Conservation (phyloP, 306 rosid species). For the Cyclanthera cordifolia region DNA sequence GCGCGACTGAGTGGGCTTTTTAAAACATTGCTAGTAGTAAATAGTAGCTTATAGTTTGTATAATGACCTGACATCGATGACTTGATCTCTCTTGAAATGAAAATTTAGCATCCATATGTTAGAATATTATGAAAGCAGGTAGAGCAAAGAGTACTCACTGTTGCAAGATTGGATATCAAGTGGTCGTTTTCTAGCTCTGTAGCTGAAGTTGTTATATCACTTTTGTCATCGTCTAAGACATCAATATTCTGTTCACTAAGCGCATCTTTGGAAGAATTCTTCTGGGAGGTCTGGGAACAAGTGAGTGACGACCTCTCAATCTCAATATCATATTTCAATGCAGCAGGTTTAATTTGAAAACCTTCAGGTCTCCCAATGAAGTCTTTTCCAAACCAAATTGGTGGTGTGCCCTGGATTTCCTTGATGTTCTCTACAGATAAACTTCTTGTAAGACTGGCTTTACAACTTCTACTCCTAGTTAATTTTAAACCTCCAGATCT, state of each 20-base stretch:
- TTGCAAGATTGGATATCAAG: conserved; percentile 18
- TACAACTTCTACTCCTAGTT: conserved; percentile 69
- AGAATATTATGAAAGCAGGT: neutral
- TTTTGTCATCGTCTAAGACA: conserved; percentile 25
- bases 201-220: conserved; percentile 17
- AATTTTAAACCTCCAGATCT: conserved; percentile 29
- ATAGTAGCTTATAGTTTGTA: neutral
- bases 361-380: conserved; percentile 55
- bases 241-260: conserved; percentile 21
- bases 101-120: neutral
- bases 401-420: conserved; percentile 40
- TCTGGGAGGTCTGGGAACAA: conserved; percentile 28
- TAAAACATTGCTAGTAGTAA: no score
- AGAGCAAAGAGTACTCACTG: conserved; percentile 30
- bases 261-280: conserved; percentile 22
- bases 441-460: conserved; percentile 43
- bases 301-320: conserved; percentile 22
- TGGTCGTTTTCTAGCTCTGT: conserved; percentile 25
- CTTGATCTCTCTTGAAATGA: neutral
- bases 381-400: conserved; percentile 41
- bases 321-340: conserved; percentile 30
- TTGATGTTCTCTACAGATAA: conserved; percentile 34
- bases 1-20: no score
- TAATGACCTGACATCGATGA: neutral
- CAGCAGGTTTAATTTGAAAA: conserved; percentile 33